These are phyloP conservation scores for Entophlyctis helioformis DNA, from an alignment of 192 early-diverging fungal species.

Conservation along the genomic window DNA sequence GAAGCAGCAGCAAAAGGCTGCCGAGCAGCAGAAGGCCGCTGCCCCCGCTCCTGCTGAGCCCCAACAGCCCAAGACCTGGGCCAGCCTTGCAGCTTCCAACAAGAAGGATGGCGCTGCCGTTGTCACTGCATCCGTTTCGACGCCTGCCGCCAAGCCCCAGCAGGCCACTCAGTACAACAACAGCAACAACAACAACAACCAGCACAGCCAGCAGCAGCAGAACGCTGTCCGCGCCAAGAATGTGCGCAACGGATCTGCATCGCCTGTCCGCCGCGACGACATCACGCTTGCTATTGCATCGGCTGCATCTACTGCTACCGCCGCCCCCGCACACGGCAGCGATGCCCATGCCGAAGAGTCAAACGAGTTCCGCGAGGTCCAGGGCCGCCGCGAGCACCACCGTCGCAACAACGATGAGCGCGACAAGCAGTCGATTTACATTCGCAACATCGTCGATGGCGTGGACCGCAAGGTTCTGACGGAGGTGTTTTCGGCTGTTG, in stretches of 20 bases:
- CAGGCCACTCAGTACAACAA: neutral
- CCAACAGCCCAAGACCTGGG: constrained; percentile 66
- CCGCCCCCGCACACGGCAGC: constrained; percentile 1
- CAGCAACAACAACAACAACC: too few relatives aligned
- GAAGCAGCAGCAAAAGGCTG: too few relatives aligned
- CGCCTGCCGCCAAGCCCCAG: too few relatives aligned
- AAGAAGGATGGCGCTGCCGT: too few relatives aligned
- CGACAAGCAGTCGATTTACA: constrained; percentile 49
- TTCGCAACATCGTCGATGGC: constrained; percentile 43
- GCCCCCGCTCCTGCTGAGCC: constrained; percentile 18
- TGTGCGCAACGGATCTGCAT: too few relatives aligned
- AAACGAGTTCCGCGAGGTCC: constrained; percentile 23
- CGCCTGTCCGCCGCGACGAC: too few relatives aligned
- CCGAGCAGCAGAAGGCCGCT: neutral
- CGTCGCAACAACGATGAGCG: constrained; percentile 1
- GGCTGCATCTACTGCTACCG: constrained; percentile 1
- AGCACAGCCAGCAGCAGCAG: neutral
- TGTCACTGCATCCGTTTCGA: too few relatives aligned
- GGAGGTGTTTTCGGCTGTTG: constrained; percentile 44
- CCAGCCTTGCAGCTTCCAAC: constrained; percentile 53
- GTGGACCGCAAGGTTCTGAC: constrained; percentile 35
- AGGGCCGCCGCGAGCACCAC: constrained; percentile 22
- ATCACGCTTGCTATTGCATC: too few relatives aligned
- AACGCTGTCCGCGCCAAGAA: constrained; percentile 10
- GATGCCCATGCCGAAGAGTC: constrained; percentile 1